A percentile compares a stretch with the other conserved stretches of the same genome.
phyloP scores from a whole-genome alignment of 1,284 basidiomycete genomes.

The Hypsizygus ulmarius region DNA sequence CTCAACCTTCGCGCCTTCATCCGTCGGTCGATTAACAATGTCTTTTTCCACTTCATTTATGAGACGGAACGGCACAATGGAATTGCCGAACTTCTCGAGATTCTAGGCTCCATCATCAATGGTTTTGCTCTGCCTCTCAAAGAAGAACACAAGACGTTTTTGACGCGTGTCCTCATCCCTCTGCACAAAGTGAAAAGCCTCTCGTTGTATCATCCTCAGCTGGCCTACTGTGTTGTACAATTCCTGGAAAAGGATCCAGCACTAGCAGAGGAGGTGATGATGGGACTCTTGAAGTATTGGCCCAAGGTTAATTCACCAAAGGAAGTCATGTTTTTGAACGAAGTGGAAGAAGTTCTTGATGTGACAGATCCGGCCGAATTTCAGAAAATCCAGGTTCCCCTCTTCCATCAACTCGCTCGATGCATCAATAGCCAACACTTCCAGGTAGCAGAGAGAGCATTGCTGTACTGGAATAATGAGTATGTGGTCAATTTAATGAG shows the following conservation, averaged over 20 bases:
- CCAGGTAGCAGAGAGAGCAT: constrained; percentile 93
- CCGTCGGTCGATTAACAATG: constrained; percentile 98
- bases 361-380: constrained; percentile 98
- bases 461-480: constrained; percentile 99
- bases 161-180: constrained; percentile 94
- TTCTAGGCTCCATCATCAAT: constrained; percentile 99
- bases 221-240: constrained; percentile 99
- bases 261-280: constrained; percentile 93
- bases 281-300: constrained; percentile 96
- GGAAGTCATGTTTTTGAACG: constrained; percentile 99
- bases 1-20: constrained; percentile 98
- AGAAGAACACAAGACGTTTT: constrained; percentile 98
- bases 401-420: constrained; percentile 93
- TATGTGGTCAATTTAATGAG: constrained; percentile 99
- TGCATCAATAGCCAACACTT: constrained; percentile 99
- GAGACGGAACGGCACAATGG: constrained; percentile 99
- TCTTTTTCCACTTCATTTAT: constrained; percentile 99
- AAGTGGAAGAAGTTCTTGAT: constrained; percentile 98
- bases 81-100: constrained; percentile 97
- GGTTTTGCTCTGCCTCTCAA: constrained; percentile 98
- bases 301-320: constrained; percentile 99
- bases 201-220: constrained; percentile 95
- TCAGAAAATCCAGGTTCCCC: constrained; percentile 90
- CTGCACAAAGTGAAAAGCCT: constrained; percentile 98
- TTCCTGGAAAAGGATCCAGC: constrained; percentile 96